Evolutionary conservation across 257 asterid genomes (phyloP).

Genomic region (Solanum boliviense): DNA sequence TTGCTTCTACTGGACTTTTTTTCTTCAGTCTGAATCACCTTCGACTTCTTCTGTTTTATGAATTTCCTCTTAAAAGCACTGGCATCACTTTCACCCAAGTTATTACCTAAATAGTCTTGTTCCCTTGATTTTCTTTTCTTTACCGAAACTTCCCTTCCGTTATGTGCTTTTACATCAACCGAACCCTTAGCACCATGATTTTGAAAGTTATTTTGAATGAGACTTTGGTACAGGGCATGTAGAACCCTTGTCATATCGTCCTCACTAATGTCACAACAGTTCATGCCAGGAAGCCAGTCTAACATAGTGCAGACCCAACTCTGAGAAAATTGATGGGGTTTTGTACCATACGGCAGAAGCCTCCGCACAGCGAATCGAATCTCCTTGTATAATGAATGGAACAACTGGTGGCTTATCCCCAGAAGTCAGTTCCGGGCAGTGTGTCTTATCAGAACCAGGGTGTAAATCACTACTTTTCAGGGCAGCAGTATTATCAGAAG

Average conservation of each 20-base stretch:
- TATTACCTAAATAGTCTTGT: conserved; percentile 16
- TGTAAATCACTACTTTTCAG: too few species aligned
- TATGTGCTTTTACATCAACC: conserved; percentile 13
- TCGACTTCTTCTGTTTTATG: conserved; percentile 36
- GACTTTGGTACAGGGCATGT: conserved; percentile 16
- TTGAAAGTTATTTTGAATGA: not conserved
- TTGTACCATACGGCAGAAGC: conserved; percentile 51
- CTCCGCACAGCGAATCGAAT: conserved; percentile 81
- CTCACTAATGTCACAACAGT: conserved; percentile 30
- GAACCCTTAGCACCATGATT: conserved; percentile 20
- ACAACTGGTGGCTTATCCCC: conserved; percentile 21
- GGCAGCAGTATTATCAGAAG: too few species aligned
- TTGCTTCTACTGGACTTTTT: conserved; percentile 21
- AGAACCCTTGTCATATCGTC: conserved; percentile 58
- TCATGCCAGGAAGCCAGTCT: conserved; percentile 92
- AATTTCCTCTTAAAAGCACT: conserved; percentile 20
- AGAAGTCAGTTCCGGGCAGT: not conserved
- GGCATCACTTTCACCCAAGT: conserved; percentile 18
- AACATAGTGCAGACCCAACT: conserved; percentile 84
- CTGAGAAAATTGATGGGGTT: conserved; percentile 41
- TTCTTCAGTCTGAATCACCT: conserved; percentile 6
- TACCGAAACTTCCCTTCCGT: conserved; percentile 14
- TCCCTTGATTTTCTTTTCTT: conserved; percentile 50
- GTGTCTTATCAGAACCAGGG: too few species aligned
- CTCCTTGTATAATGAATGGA: conserved; percentile 36